Percentiles rank a stretch among this genome's conserved stretches.
phyloP scores from a whole-genome alignment of 2,329 filamentous ascomycete genomes.

The Sphaerostilbella broomeana region DNA sequence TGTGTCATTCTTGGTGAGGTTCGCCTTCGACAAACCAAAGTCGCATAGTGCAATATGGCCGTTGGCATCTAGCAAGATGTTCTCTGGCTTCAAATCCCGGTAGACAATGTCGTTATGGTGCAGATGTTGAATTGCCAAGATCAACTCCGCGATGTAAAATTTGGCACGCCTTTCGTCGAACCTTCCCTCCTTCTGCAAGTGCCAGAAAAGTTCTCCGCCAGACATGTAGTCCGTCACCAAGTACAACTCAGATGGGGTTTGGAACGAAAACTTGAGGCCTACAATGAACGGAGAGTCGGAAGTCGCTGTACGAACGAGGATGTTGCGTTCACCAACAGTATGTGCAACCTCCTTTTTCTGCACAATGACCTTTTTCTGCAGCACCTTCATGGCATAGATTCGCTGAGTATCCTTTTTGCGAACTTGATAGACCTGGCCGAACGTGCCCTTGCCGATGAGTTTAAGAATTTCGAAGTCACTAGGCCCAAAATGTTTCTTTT shows the following conservation, averaged over 20 bases:
- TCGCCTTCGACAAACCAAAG: conserved; percentile 95
- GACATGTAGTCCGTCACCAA: conserved; percentile 99
- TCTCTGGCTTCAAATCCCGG: conserved; percentile 93
- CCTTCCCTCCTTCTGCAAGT: conserved; percentile 91
- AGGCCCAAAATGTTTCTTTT: conserved; percentile 87
- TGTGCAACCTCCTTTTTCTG: conserved; percentile 99
- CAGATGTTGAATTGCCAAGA: conserved; percentile 87
- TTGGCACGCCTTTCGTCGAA: conserved; percentile 94
- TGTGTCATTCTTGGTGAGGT: conserved; percentile 92
- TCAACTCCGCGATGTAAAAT: conserved; percentile 98
- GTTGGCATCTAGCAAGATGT: conserved; percentile 93
- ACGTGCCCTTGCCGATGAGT: conserved; percentile 95
- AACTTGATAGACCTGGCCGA: conserved; percentile 97
- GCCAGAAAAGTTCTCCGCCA: conserved; percentile 96
- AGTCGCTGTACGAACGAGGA: conserved; percentile 90
- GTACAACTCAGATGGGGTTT: conserved; percentile 93
- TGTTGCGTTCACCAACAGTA: conserved; percentile 94
- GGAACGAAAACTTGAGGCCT: conserved; percentile 96
- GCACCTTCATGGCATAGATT: conserved; percentile 98
- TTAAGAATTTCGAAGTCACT: conserved; percentile 95
- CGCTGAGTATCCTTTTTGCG: conserved; percentile 92
- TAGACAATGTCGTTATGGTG: conserved; percentile 98
- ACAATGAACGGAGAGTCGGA: conserved; percentile 97
- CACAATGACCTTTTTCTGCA: conserved; percentile 99
- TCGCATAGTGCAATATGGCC: conserved; percentile 97